phyloP scores from a whole-genome alignment of 495 filamentous ascomycete genomes.

The Aspergillus bertholletiae region DNA sequence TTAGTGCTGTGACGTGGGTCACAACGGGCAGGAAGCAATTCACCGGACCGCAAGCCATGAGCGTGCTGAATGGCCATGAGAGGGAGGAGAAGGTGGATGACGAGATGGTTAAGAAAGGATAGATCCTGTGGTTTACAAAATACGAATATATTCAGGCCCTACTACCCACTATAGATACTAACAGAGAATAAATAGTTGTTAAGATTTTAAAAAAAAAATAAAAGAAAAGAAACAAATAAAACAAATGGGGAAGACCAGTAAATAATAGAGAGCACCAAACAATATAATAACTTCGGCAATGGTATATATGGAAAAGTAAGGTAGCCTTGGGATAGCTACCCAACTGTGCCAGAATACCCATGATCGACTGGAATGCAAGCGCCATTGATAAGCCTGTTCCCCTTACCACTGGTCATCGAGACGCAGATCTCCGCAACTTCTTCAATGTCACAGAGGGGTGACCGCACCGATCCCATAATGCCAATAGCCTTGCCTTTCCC shows the following conservation, averaged over 20 bases:
- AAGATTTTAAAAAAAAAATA: too few species aligned
- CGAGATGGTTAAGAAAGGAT: not conserved
- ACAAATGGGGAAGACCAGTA: too few species aligned
- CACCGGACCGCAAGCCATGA: constrained; percentile 40
- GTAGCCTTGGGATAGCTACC: too few species aligned
- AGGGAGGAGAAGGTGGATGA: not conserved
- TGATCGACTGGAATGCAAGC: constrained; percentile 32
- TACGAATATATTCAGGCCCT: too few species aligned
- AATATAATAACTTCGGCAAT: too few species aligned
- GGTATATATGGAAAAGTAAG: too few species aligned
- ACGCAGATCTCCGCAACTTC: constrained; percentile 33
- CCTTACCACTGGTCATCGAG: constrained; percentile 25
- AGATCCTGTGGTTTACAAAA: not conserved
- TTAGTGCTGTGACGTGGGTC: constrained; percentile 51
- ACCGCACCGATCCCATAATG: constrained; percentile 22
- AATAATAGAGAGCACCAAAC: too few species aligned
- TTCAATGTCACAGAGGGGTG: constrained; percentile 32
- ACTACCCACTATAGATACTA: too few species aligned
- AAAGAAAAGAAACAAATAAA: too few species aligned
- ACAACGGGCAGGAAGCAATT: constrained; percentile 49
- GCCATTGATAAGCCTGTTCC: constrained; percentile 28
- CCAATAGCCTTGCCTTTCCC: constrained; percentile 33
- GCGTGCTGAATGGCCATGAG: constrained; percentile 14
- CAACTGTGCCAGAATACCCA: constrained; percentile 25
- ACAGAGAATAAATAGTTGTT: too few species aligned